Conservation (phyloP, 2,329 filamentous ascomycete genomes). For the Orbilia brochopaga region DNA sequence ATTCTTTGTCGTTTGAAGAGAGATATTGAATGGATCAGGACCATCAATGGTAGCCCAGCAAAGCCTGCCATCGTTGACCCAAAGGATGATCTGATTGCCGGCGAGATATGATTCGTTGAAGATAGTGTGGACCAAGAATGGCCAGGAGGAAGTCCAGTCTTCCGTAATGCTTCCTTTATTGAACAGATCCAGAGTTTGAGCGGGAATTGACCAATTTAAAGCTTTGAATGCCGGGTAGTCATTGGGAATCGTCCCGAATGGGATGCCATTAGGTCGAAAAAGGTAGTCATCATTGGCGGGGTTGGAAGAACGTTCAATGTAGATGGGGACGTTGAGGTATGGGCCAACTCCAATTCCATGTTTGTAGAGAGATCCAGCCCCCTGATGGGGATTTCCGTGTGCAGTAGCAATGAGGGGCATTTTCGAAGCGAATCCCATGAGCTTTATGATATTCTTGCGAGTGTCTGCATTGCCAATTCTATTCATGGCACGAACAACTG, state of each 20-base stretch:
- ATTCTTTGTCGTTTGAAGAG: conserved; percentile 18
- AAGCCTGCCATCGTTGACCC: conserved; percentile 24
- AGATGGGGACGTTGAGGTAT: background rate
- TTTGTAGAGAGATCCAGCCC: background rate
- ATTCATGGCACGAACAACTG: too few species aligned
- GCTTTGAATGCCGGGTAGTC: background rate
- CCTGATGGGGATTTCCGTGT: too few species aligned
- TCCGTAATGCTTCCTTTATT: background rate
- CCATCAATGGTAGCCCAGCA: conserved; percentile 27
- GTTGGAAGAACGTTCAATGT: background rate
- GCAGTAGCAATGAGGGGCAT: too few species aligned
- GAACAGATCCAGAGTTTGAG: background rate
- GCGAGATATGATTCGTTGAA: conserved; percentile 12
- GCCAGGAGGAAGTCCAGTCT: conserved; percentile 13
- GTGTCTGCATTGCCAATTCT: too few species aligned
- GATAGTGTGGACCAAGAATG: conserved; percentile 10
- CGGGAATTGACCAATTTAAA: background rate
- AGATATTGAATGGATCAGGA: background rate
- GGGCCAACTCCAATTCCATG: background rate
- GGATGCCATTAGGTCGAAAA: conserved; percentile 5
- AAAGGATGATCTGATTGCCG: conserved; percentile 14
- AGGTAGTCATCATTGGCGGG: conserved; percentile 11
- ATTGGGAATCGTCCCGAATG: background rate
- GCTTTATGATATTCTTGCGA: too few species aligned
- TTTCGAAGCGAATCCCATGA: too few species aligned